These are phyloP conservation scores for Meripilus lineatus DNA, from an alignment of 1,284 basidiomycete genomes.

Conservation along the genomic window DNA sequence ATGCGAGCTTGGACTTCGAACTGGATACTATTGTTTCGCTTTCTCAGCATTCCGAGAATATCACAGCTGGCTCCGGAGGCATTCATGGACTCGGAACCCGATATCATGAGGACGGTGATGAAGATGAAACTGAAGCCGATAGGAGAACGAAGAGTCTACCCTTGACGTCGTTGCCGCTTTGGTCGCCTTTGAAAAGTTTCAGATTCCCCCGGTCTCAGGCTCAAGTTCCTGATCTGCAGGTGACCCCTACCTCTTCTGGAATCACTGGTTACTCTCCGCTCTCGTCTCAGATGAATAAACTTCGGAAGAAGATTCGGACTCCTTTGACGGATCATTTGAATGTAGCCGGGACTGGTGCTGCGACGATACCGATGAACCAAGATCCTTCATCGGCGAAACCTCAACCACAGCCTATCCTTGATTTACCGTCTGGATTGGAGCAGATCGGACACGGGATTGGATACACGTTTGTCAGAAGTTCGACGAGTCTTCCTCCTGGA, in stretches of 20 bases:
- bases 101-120: slow-evolving; percentile 4
- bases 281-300: slow-evolving; percentile 24
- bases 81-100: no score
- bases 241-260: slow-evolving; percentile 4
- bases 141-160: background rate
- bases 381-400: slow-evolving; percentile 4
- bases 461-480: slow-evolving; percentile 29
- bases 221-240: no score
- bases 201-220: background rate
- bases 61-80: no score
- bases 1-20: slow-evolving; percentile 30
- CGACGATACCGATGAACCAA: no score
- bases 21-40: slow-evolving; percentile 26
- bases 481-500: no score
- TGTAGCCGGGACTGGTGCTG: no score
- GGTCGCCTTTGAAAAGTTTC: slow-evolving; percentile 4
- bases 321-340: slow-evolving; percentile 4
- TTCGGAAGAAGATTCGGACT: slow-evolving; percentile 31
- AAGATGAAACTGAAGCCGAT: background rate
- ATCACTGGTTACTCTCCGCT: slow-evolving; percentile 1
- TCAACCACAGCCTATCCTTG: slow-evolving; percentile 6
- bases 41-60: no score
- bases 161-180: slow-evolving; percentile 6
- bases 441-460: slow-evolving; percentile 54
- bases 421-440: slow-evolving; percentile 42